Evolutionary conservation across 2,329 filamentous ascomycete species (phyloP).

Genomic region (Fusarium tanahbumbuense): DNA sequence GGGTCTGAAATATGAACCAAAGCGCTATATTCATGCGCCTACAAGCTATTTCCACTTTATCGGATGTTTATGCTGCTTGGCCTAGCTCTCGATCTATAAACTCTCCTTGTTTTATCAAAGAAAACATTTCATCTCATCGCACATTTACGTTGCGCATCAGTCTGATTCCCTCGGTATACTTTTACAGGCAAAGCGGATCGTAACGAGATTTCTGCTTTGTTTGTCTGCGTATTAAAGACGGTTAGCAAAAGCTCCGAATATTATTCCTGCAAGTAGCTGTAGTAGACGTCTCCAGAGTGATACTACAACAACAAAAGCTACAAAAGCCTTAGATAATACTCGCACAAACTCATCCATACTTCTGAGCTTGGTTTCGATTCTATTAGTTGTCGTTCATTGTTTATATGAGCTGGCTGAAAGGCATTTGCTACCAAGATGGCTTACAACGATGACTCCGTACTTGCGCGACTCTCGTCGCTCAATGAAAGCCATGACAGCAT

Average conservation of each 20-base stretch:
- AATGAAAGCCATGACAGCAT: slow-evolving; percentile 99
- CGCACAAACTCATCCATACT: slow-evolving; percentile 16
- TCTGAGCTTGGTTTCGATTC: slow-evolving; percentile 1
- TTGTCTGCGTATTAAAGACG: slow-evolving; percentile 19
- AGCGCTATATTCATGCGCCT: slow-evolving; percentile 40
- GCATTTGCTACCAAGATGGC: slow-evolving; percentile 70
- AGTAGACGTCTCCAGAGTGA: slow-evolving; percentile 46
- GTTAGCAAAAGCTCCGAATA: slow-evolving; percentile 36
- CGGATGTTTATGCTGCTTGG: slow-evolving; percentile 39
- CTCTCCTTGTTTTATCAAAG: slow-evolving; percentile 42
- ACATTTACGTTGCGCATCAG: slow-evolving; percentile 34
- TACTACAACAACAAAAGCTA: slow-evolving; percentile 44
- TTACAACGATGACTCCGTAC: slow-evolving; percentile 94
- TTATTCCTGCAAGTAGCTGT: slow-evolving; percentile 46
- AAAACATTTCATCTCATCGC: slow-evolving; percentile 39
- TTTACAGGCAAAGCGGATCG: slow-evolving; percentile 16
- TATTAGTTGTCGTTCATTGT: slow-evolving; percentile 2
- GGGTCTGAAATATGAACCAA: slow-evolving; percentile 39
- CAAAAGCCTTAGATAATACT: slow-evolving; percentile 39
- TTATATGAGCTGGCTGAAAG: not conserved
- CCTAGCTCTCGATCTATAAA: slow-evolving; percentile 41
- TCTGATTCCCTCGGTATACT: slow-evolving; percentile 26
- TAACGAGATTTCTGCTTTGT: slow-evolving; percentile 16
- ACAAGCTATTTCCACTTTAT: slow-evolving; percentile 38
- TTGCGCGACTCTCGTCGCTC: slow-evolving; percentile 92